These are phyloP conservation scores for Populus alba DNA, from an alignment of 345 rosid species.

Conservation along the genomic window DNA sequence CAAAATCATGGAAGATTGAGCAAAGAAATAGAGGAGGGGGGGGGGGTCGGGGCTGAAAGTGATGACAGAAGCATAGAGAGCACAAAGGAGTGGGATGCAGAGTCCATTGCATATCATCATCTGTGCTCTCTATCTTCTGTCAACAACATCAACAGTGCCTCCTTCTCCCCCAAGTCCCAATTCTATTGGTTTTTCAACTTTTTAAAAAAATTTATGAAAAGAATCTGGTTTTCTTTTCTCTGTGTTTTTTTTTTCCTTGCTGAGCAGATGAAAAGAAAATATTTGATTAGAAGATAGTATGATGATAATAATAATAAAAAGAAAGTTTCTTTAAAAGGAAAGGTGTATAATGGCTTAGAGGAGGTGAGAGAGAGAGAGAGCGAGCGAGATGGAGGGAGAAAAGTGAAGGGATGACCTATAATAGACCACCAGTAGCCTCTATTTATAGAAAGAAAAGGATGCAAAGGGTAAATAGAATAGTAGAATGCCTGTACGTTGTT, in stretches of 20 bases:
- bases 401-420: constrained; percentile 19
- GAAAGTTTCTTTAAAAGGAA: constrained; percentile 38
- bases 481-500: constrained; percentile 6
- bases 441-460: constrained; percentile 37
- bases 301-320: not conserved
- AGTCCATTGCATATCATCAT: constrained; percentile 57
- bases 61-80: constrained; percentile 93
- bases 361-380: constrained; percentile 1
- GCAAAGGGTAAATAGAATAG: not conserved
- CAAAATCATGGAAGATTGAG: not conserved
- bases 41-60: constrained; percentile 21
- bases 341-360: not conserved
- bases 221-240: not conserved
- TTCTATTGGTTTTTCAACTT: not conserved
- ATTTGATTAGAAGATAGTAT: not conserved
- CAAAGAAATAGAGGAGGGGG: not conserved
- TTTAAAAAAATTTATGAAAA: not conserved
- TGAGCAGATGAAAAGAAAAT: too few species aligned
- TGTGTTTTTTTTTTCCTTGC: not conserved
- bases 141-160: constrained; percentile 52
- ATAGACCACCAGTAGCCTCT: constrained; percentile 13
- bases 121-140: constrained; percentile 99
- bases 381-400: not conserved
- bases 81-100: constrained; percentile 74
- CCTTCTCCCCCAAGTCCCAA: not conserved